Conservation (phyloP, 768 basidiomycete species). For the Xerocomellus amylosporus region DNA sequence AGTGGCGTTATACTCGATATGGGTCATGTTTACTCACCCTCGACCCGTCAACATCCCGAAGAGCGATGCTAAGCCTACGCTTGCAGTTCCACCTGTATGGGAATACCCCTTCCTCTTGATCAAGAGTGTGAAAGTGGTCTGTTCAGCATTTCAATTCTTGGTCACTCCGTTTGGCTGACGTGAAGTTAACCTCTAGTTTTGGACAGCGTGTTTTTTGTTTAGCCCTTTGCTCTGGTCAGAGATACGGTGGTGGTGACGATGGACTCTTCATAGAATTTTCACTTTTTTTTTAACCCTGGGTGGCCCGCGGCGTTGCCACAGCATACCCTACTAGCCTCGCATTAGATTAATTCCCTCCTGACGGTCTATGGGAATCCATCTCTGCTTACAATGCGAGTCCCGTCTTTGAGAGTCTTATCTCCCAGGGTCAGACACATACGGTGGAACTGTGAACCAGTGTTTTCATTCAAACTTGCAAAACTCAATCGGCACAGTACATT, state of each 20-base stretch:
- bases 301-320: slow-evolving; percentile 9
- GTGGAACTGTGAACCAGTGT: slow-evolving; percentile 33
- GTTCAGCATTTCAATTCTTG: not conserved
- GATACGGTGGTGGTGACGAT: slow-evolving; percentile 61
- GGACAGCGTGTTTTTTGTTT: slow-evolving; percentile 88
- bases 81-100: slow-evolving; percentile 44
- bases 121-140: slow-evolving; percentile 68
- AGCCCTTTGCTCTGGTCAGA: slow-evolving; percentile 87
- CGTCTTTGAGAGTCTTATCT: slow-evolving; percentile 41
- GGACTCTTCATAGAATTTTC: not conserved
- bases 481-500: slow-evolving; percentile 39
- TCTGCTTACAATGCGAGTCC: slow-evolving; percentile 35
- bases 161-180: not conserved
- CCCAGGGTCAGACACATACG: slow-evolving; percentile 29
- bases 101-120: slow-evolving; percentile 68
- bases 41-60: slow-evolving; percentile 20
- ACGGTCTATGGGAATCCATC: slow-evolving; percentile 38
- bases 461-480: slow-evolving; percentile 48
- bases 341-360: slow-evolving; percentile 8
- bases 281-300: too few species aligned
- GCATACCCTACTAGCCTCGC: slow-evolving; percentile 5
- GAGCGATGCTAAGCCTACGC: slow-evolving; percentile 36
- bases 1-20: slow-evolving; percentile 94
- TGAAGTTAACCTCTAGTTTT: slow-evolving; percentile 57
- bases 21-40: slow-evolving; percentile 76